Evolutionary conservation across 2,329 filamentous ascomycete genomes (phyloP).

Genomic region (Phyllosticta ampelicida): DNA sequence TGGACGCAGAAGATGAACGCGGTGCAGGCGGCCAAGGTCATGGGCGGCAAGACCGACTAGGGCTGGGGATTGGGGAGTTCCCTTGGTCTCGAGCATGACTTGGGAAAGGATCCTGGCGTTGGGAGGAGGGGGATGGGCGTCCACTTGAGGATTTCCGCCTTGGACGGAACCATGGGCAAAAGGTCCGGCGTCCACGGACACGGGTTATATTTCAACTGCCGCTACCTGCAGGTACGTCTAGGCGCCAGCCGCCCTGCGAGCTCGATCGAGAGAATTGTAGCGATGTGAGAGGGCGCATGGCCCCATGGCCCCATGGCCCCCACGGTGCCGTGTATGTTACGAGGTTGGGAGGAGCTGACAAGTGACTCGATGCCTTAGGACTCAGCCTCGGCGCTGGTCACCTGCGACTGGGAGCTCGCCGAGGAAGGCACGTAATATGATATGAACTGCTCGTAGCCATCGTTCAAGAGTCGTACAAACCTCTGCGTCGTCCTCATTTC

Average conservation of each 20-base stretch:
- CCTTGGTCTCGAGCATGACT: slow-evolving; percentile 4
- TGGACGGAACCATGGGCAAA: not conserved
- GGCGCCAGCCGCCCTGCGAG: not conserved
- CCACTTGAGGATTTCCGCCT: not conserved
- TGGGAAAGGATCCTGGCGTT: not conserved
- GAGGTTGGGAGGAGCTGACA: not conserved
- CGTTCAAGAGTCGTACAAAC: not conserved
- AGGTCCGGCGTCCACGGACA: not conserved
- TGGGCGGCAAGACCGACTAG: slow-evolving; percentile 34
- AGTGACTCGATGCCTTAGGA: not conserved
- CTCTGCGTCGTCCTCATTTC: not conserved
- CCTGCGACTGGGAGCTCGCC: not conserved
- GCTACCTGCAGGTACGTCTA: not conserved
- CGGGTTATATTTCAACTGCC: not conserved
- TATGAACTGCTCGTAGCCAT: not conserved
- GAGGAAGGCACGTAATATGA: not conserved
- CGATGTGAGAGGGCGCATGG: not conserved
- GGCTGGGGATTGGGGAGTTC: not conserved
- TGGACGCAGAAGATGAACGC: slow-evolving; percentile 98
- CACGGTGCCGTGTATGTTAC: not conserved
- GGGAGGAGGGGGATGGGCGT: not conserved
- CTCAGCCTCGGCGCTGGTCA: slow-evolving; percentile 7
- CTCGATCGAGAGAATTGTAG: not conserved
- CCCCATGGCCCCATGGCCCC: not conserved
- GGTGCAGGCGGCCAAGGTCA: slow-evolving; percentile 81